phyloP scores from a whole-genome alignment of 108 stramenopile species.

The Cyclostephanos invisitatus region DNA sequence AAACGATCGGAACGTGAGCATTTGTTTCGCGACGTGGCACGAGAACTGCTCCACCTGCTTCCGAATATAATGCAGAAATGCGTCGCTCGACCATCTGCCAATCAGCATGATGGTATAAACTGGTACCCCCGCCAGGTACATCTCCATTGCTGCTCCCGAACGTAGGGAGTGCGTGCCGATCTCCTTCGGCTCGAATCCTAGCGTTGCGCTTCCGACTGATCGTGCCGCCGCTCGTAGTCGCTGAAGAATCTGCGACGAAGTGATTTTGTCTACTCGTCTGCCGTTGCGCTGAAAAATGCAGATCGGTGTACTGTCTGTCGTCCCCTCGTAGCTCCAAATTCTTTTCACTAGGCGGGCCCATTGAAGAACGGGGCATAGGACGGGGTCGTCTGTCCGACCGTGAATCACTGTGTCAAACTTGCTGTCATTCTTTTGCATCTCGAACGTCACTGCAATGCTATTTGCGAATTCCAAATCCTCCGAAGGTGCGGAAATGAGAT shows the following conservation, averaged over 20 bases:
- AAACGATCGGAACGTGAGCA: too few species aligned
- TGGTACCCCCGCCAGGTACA: slow-evolving; percentile 16
- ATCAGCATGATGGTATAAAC: slow-evolving; percentile 18
- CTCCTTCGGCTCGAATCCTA: slow-evolving; percentile 8
- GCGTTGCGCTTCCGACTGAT: slow-evolving; percentile 12
- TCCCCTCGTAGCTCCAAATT: slow-evolving; percentile 13
- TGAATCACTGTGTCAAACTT: slow-evolving; percentile 18
- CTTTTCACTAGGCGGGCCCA: slow-evolving; percentile 10
- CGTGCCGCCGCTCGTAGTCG: neutral
- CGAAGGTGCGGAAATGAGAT: neutral
- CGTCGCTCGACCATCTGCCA: too few species aligned
- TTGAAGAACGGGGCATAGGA: slow-evolving; percentile 18
- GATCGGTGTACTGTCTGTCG: slow-evolving; percentile 5
- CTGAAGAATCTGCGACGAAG: neutral
- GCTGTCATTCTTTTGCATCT: slow-evolving; percentile 25
- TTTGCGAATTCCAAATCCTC: slow-evolving; percentile 11
- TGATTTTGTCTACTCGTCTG: neutral
- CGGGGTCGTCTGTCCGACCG: neutral
- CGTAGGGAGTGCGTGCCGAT: slow-evolving; percentile 31
- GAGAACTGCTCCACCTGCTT: too few species aligned
- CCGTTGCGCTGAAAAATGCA: neutral
- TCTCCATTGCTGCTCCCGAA: slow-evolving; percentile 26
- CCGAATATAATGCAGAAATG: too few species aligned
- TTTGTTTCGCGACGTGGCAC: too few species aligned
- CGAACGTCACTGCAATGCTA: slow-evolving; percentile 27